Evolutionary conservation across 441 rosid species (phyloP), one percentile per base, ranked within the genome.

Genomic region (Croton laevigatus): DNA sequence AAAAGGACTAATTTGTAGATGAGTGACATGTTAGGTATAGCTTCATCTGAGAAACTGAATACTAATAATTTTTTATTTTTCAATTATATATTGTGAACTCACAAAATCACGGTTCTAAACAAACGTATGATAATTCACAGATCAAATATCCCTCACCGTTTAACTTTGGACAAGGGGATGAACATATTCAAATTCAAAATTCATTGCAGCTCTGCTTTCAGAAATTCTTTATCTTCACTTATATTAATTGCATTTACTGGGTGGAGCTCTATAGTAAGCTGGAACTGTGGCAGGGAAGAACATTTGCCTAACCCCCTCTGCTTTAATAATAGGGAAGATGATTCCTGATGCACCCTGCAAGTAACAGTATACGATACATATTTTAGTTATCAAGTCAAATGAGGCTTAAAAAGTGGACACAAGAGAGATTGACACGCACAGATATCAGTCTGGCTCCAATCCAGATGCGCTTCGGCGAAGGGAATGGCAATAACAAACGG

Each of bases 301-400:
- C 75, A 71, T 44, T 55, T 71, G 75, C 4, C 75, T 63, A 13
- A 64, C 13, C 3, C 75, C 70, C 64, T 71, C 69, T 7, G 70
- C 75, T 69, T 57, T 62, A 12, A 71, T 22, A 38, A 71, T 53
- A 10, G 75, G 75, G 57, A 71, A 62, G 42, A 71, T 62, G 62
- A 71, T 71, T 12, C 42, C 58, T 38, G 74, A 71, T 63, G 74
- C 74, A 11, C 23, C 69, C 74, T 71, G 69, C 32, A 46, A 8
- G 1, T 3, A 48, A 37, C 16, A 9, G 34, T 53, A n/a, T n/a
- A 23, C 27, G 32, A 7, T 27, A 8, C 6, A 27, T 27, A 57
- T 13, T 57, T 23, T 57, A 57, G 61, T 57, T 40, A 40, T 40
- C 44, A 7, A 40, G 6, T 9, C 44, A 40, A 40, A 40, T 40